Percentiles rank a stretch among this genome's conserved stretches.
Evolutionary conservation across 139 green algal species (phyloP).

Genomic region (Desmodesmus armatus): DNA sequence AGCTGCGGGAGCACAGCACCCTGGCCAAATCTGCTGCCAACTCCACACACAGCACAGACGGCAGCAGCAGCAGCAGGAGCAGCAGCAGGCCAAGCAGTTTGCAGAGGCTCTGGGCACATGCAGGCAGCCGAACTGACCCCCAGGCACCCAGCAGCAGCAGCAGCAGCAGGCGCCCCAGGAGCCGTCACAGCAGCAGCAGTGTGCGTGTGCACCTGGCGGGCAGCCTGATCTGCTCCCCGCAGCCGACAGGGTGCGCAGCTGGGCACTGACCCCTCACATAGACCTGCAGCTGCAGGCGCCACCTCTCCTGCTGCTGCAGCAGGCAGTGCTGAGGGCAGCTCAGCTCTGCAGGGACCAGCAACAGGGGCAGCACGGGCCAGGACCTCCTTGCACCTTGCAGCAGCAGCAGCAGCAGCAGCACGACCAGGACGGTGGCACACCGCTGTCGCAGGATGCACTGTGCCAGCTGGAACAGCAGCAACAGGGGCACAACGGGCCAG

Average conservation of each 20-base stretch:
- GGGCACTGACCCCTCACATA: background rate
- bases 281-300: constrained; percentile 28
- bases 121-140: too few species aligned
- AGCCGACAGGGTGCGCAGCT: background rate
- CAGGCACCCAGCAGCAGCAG: too few species aligned
- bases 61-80: too few species aligned
- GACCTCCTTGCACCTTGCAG: background rate
- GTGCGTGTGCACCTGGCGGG: too few species aligned
- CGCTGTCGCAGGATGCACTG: background rate
- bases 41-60: background rate
- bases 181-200: constrained; percentile 18
- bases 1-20: background rate
- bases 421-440: background rate
- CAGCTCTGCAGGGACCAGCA: background rate
- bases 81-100: background rate
- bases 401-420: background rate
- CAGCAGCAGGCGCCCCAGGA: background rate
- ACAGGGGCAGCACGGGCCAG: background rate
- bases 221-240: background rate
- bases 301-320: constrained; percentile 3
- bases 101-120: background rate
- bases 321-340: background rate
- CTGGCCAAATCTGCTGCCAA: background rate
- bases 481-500: background rate
- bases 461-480: background rate